phyloP scores from a whole-genome alignment of 805 yeast species.

The Nakazawaea siamensis region DNA sequence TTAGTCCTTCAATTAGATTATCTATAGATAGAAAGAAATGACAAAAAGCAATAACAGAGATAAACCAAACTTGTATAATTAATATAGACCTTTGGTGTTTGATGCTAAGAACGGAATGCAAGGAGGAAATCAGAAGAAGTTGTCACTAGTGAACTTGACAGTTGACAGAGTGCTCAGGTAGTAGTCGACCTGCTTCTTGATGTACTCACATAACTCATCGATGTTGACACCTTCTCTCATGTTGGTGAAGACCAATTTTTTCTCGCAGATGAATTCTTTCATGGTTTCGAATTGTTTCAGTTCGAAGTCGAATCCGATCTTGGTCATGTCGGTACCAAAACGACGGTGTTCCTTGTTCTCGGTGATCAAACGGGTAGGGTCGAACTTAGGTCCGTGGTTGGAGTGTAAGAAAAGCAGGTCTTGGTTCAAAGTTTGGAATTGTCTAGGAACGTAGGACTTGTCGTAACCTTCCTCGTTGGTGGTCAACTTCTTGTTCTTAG shows the following conservation, averaged over 20 bases:
- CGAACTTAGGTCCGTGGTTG: constrained; percentile 11
- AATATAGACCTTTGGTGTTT: background rate
- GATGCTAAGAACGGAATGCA: no score
- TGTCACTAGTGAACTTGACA: constrained; percentile 3
- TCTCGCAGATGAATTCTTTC: constrained; percentile 19
- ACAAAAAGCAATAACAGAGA: no score
- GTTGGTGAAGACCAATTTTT: constrained; percentile 8
- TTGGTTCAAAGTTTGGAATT: constrained; percentile 7
- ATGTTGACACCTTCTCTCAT: constrained; percentile 20
- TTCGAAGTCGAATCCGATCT: constrained; percentile 19
- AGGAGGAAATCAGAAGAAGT: no score
- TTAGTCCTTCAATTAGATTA: no score
- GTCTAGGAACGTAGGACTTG: constrained; percentile 7
- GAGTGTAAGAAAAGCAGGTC: constrained; percentile 9
- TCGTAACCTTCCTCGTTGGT: constrained; percentile 10
- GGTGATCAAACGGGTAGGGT: constrained; percentile 5
- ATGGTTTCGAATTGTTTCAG: constrained; percentile 19
- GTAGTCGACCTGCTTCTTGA: constrained; percentile 35
- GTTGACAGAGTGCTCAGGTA: constrained; percentile 8
- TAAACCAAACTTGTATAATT: no score
- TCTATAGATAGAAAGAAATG: no score
- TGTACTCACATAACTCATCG: constrained; percentile 39
- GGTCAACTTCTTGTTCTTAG: constrained; percentile 7
- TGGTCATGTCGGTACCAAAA: constrained; percentile 9
- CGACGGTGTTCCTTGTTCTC: constrained; percentile 9